Base-by-base conservation (phyloP, 2,329 filamentous ascomycete species). In the Aspergillus udagawae region DNA sequence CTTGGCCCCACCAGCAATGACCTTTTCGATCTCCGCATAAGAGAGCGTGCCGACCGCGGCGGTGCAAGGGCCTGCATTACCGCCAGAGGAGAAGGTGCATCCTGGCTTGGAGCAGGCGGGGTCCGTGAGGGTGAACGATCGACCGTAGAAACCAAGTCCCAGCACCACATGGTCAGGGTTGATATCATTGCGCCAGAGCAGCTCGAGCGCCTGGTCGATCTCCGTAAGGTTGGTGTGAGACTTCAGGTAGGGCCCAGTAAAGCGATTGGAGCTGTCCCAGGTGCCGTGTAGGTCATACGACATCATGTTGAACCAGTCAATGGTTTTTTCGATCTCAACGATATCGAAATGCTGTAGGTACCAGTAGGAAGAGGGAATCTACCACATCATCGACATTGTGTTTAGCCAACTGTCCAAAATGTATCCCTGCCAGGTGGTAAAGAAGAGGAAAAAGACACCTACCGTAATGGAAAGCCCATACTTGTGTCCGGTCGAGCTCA, bases 211-310 rank as follows among this genome's bases (percentile, higher is more conserved):
- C 0, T 60, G 3, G 8, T 68, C 54, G 21, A 73, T 71, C 55
- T 75, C 70, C 1, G 70, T 72, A 0, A 73, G 21, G 27, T 73
- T 72, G 38, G 68, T 74, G 52, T 74, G 70, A 3, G 66, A 54
- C 4, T 58, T 50, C 4, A 69, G 49, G n/a, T 63, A 63, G 0
- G 63, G 60, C 0, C 66, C 67, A 0, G 63, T 63, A 1, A n/a
- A 58, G 8, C 56, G 38, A 32, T 27, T 58, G n/a, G 58, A 48
- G 14, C 45, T 29, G 42, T 73, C 69, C 68, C 69, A 73, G 9
- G 59, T 57, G 3, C 67, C 66, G 48, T 67, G 67, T 4, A 67
- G 54, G 57, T 70, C 69, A 38, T 70, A 71, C 9, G 64, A 61
- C 67, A 71, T 70, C n/a, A 65, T n/a, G 41, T 70, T 70, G 53